phyloP scores from a whole-genome alignment of 768 basidiomycete species.

The Obba rivulosa region DNA sequence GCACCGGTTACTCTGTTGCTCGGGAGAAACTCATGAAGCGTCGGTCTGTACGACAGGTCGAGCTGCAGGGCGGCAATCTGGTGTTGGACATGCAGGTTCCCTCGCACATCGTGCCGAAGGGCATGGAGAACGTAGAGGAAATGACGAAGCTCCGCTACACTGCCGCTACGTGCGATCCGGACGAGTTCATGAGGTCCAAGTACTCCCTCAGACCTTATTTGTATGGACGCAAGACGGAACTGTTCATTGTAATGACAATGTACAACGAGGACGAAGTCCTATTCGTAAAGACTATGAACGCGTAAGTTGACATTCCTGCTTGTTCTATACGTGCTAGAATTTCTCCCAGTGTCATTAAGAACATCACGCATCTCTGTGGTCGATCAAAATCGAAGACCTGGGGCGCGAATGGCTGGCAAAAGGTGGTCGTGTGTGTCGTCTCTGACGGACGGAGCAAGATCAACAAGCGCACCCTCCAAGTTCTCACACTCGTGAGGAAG shows the following conservation, averaged over 20 bases:
- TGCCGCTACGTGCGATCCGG: conserved; percentile 85
- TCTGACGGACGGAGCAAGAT: conserved; percentile 83
- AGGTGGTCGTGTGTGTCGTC: conserved; percentile 83
- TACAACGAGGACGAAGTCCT: conserved; percentile 87
- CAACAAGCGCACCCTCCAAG: conserved; percentile 88
- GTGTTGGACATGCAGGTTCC: conserved; percentile 83
- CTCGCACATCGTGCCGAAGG: conserved; percentile 67
- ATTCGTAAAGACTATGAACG: conserved; percentile 79
- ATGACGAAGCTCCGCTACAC: conserved; percentile 85
- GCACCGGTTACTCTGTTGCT: conserved; percentile 58
- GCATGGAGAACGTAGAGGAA: conserved; percentile 59
- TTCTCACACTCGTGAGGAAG: conserved; percentile 63
- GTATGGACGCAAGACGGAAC: conserved; percentile 75
- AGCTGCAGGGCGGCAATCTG: conserved; percentile 76
- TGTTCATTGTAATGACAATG: conserved; percentile 97
- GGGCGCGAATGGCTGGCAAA: conserved; percentile 89
- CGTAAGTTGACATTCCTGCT: conserved; percentile 40
- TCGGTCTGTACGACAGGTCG: conserved; percentile 72
- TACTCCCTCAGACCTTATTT: conserved; percentile 80
- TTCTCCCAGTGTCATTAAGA: conserved; percentile 69
- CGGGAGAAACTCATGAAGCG: conserved; percentile 81
- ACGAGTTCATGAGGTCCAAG: conserved; percentile 74
- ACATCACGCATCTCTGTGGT: conserved; percentile 73
- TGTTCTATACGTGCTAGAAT: not conserved
- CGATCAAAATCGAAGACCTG: conserved; percentile 70